Evolutionary conservation across 768 basidiomycete species (phyloP).

Genomic region (Sporobolomyces roseus): DNA sequence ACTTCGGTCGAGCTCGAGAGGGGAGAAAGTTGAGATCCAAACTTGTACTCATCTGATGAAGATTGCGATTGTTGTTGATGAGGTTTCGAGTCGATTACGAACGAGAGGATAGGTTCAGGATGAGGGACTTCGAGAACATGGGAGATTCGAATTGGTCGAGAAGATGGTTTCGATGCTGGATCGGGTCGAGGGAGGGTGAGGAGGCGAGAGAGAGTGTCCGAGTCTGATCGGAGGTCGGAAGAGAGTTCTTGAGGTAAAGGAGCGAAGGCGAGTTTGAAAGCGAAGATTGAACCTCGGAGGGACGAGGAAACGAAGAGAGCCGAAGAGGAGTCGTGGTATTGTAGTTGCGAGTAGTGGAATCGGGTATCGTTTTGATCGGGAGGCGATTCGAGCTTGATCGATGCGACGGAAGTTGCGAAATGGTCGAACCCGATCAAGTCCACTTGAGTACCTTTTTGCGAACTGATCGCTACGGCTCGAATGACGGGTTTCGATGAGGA

Average conservation of each 20-base stretch:
- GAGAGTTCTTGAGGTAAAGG: background rate
- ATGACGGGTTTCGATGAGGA: background rate
- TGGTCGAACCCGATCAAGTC: background rate
- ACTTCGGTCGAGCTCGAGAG: slow-evolving; percentile 12
- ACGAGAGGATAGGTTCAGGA: background rate
- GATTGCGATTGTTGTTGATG: too few relatives aligned
- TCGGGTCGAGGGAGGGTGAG: too few relatives aligned
- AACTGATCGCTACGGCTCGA: background rate
- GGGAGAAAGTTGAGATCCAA: too few relatives aligned
- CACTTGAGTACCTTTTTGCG: background rate
- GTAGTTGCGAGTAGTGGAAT: background rate
- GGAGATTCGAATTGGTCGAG: background rate
- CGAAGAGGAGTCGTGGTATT: background rate
- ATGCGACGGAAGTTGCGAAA: background rate
- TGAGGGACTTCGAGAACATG: slow-evolving; percentile 6
- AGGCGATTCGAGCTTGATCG: slow-evolving; percentile 5
- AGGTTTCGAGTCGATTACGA: background rate
- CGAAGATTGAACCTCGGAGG: slow-evolving; percentile 1
- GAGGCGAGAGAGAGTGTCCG: too few relatives aligned
- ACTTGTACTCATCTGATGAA: too few relatives aligned
- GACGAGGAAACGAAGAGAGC: background rate
- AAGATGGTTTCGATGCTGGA: too few relatives aligned
- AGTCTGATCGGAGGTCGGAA: too few relatives aligned
- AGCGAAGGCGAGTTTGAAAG: background rate
- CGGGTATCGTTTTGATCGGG: too few relatives aligned